Base-by-base conservation (phyloP, 2,329 filamentous ascomycete species). In the Orbilia quercus region DNA sequence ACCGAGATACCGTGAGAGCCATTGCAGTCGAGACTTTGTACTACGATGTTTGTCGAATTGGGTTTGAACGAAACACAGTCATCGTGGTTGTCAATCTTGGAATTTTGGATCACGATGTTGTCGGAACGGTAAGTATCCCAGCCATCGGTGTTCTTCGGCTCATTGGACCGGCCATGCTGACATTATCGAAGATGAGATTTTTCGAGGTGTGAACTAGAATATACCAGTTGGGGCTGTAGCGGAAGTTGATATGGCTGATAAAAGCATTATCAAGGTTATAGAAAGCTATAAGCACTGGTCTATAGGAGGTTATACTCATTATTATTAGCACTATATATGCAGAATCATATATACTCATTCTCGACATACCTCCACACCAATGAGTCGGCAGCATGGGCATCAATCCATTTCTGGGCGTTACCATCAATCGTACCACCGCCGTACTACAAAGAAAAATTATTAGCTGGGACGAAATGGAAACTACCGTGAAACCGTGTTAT, bases 1-100 rank as follows among this genome's bases (percentile, higher is more conserved):
- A 91, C 88, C 7, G 85, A 88, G 75, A 91, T 90, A 40, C 89
- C 89, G 77, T 91, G 89, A 1, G 87, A 90, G 34, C 88, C 88
- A 77, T 88, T 89, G 80, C 89, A 91, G 70, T 82, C 81, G 2
- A 91, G 81, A 74, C 88, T 87, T 78, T 91, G 88, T 3, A 91
- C 85, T 2, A 91, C 79, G 6, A 91, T 85, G 75, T 90, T 84
- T 45, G 88, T 90, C 76, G 85, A 88, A 79, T 91, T 91, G 16
- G 89, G 89, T 80, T 91, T 91, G 84, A 91, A 91, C 0, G 88
- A 88, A 11, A 91, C 87, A 71, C 89, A 91, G 78, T 91, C 87
- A 78, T 91, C 88, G 36, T 86, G 87, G 76, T 90, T 90, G 78
- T 86, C 83, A 75, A 88, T 85, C 23, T 85, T 80, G 0, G 86